A percentile compares a stretch with the other conserved stretches of the same genome.
These are phyloP conservation scores for Beauveria varroae DNA, from an alignment of 2,329 filamentous ascomycete species.

Conservation along the genomic window DNA sequence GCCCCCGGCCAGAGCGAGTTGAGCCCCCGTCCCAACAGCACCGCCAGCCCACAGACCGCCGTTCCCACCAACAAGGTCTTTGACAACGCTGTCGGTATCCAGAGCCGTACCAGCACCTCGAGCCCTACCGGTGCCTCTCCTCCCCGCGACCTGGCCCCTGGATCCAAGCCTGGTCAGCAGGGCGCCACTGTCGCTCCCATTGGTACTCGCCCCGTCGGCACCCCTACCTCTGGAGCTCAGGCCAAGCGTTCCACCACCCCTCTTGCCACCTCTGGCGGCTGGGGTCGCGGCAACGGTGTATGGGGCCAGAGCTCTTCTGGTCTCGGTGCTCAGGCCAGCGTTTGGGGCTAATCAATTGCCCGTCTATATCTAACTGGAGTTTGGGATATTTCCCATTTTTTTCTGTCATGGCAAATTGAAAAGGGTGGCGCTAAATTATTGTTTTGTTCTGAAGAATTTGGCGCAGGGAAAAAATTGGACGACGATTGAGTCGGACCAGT, in stretches of 20 bases:
- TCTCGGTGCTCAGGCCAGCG: slow-evolving; percentile 81
- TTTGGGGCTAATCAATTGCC: slow-evolving; percentile 65
- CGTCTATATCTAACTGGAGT: neutral
- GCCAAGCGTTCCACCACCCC: slow-evolving; percentile 81
- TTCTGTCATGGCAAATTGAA: neutral
- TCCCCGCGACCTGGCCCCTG: slow-evolving; percentile 54
- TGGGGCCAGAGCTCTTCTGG: slow-evolving; percentile 79
- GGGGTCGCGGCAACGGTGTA: slow-evolving; percentile 73
- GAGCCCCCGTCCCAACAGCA: slow-evolving; percentile 71
- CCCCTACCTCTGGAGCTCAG: slow-evolving; percentile 40
- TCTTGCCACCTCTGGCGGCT: slow-evolving; percentile 77
- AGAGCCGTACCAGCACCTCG: slow-evolving; percentile 76
- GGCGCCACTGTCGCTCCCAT: slow-evolving; percentile 77
- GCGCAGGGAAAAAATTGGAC: slow-evolving; percentile 1
- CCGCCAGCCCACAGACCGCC: slow-evolving; percentile 71
- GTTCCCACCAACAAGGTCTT: slow-evolving; percentile 50
- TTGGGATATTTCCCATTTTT: slow-evolving; percentile 15
- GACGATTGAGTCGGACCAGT: neutral
- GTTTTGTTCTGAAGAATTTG: neutral
- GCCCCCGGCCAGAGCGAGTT: slow-evolving; percentile 41
- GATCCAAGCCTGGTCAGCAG: slow-evolving; percentile 44
- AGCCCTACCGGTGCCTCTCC: slow-evolving; percentile 75
- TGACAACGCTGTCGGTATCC: slow-evolving; percentile 44
- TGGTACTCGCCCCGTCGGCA: slow-evolving; percentile 72
- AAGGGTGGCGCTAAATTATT: neutral